These are phyloP conservation scores for Inga laurina DNA, from an alignment of 306 rosid species.

Conservation along the genomic window DNA sequence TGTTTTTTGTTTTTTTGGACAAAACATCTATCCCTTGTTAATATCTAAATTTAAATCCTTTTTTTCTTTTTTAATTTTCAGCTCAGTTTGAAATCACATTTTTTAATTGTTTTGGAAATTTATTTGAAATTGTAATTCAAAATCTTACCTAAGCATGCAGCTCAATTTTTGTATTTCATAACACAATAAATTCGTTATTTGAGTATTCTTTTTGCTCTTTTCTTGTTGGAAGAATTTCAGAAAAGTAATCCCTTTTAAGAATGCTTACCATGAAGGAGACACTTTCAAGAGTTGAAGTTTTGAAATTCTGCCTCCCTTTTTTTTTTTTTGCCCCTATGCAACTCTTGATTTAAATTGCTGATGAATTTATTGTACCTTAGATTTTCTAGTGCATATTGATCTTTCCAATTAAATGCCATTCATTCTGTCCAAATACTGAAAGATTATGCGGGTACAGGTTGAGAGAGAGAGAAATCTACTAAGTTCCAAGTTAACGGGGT, in stretches of 20 bases:
- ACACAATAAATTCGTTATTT: background rate
- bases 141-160: background rate
- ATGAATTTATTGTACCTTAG: background rate
- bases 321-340: background rate
- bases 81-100: background rate
- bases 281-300: background rate
- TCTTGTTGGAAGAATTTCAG: background rate
- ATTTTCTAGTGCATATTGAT: background rate
- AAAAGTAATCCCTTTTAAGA: background rate
- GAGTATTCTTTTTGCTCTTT: background rate
- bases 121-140: background rate
- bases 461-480: slow-evolving; percentile 84
- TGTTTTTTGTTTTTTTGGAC: no score
- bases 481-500: slow-evolving; percentile 69
- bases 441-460: slow-evolving; percentile 56
- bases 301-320: background rate
- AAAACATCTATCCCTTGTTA: background rate
- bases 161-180: background rate
- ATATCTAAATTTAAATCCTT: background rate
- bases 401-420: slow-evolving; percentile 1
- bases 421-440: slow-evolving; percentile 28
- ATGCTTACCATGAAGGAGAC: background rate
- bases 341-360: background rate
- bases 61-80: no score
- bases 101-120: background rate